Conservation (phyloP, 148 eudicot species). For the Silene uniflora region DNA sequence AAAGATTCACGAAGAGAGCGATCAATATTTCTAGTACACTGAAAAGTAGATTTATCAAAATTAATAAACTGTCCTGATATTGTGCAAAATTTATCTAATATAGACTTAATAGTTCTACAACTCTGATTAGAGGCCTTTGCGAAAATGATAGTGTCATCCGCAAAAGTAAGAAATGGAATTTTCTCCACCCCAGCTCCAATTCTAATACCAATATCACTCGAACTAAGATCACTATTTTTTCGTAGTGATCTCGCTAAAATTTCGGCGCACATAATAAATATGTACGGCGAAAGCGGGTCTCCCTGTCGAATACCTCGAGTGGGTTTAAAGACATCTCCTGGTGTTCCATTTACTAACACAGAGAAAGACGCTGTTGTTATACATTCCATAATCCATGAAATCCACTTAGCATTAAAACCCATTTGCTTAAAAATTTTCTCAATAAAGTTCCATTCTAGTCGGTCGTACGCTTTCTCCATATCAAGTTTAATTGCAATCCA, state of each 20-base stretch:
- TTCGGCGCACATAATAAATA: not conserved
- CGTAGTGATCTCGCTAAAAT: not conserved
- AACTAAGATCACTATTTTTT: too few relatives aligned
- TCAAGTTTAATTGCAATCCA: conserved; percentile 4
- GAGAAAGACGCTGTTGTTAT: not conserved
- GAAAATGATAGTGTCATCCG: not conserved
- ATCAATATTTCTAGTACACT: too few relatives aligned
- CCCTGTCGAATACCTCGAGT: not conserved
- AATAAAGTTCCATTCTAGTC: not conserved
- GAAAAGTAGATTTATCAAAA: not conserved
- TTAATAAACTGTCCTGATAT: not conserved
- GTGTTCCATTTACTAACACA: not conserved
- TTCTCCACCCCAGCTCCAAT: not conserved
- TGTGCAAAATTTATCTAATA: not conserved
- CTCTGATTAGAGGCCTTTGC: not conserved
- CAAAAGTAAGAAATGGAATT: not conserved
- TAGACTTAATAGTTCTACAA: not conserved
- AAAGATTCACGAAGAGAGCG: too few relatives aligned
- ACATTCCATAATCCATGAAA: not conserved
- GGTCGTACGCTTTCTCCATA: not conserved
- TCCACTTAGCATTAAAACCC: not conserved
- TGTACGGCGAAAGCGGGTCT: not conserved
- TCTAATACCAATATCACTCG: not conserved
- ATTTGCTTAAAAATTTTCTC: not conserved
- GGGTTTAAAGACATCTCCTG: not conserved